Evolutionary conservation across 805 yeast species (phyloP).

Genomic region (Cyberlindnera sargentensis): DNA sequence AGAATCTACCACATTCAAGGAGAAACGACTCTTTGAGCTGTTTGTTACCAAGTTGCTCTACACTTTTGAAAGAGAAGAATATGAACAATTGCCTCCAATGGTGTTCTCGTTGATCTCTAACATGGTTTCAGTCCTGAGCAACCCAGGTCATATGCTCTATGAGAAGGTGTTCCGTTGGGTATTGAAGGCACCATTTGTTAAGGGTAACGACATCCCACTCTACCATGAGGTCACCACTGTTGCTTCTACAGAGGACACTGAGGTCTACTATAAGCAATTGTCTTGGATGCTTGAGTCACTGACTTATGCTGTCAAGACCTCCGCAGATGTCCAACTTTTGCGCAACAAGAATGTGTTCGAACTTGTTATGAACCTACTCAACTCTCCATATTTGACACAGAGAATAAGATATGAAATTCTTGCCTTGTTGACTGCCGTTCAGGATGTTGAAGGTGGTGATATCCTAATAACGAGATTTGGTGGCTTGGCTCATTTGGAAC

Average conservation of each 20-base stretch:
- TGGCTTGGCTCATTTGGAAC: conserved; percentile 33
- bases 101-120: conserved; percentile 51
- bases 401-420: conserved; percentile 35
- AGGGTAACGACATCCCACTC: conserved; percentile 38
- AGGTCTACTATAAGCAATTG: conserved; percentile 48
- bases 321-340: conserved; percentile 47
- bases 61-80: conserved; percentile 22
- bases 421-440: conserved; percentile 38
- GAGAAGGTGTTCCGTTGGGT: conserved; percentile 67
- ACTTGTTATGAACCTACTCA: conserved; percentile 49
- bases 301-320: conserved; percentile 37
- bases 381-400: conserved; percentile 41
- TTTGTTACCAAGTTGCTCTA: conserved; percentile 37
- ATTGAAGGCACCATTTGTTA: conserved; percentile 36
- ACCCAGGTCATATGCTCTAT: conserved; percentile 70
- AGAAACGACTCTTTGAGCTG: conserved; percentile 46
- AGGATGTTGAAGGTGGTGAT: conserved; percentile 52
- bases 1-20: conserved; percentile 42
- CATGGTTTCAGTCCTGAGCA: conserved; percentile 47
- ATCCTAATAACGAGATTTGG: conserved; percentile 54
- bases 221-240: conserved; percentile 26
- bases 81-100: conserved; percentile 33
- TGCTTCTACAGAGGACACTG: conserved; percentile 31
- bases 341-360: conserved; percentile 55
- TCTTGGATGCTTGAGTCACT: conserved; percentile 58